Base-by-base conservation (phyloP, 2,329 filamentous ascomycete genomes). In the Fusarium oligoseptatum region DNA sequence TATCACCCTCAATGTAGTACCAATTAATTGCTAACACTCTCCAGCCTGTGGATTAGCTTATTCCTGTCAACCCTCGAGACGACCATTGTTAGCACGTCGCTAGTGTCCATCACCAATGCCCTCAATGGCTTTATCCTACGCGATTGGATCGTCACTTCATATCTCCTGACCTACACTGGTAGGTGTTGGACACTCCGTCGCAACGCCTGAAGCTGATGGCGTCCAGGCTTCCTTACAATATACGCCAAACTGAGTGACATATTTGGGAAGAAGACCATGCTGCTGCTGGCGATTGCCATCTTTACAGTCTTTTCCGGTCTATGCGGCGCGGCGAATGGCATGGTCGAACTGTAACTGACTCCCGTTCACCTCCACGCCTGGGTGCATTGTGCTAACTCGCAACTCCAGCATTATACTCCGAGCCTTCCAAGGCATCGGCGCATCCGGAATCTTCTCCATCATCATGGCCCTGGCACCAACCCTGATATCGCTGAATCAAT, bases 21-120 rank as follows among this genome's bases (percentile, higher is more conserved):
- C 36, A 15, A 58, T 27, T 32, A 20, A 58, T 27, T 32, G 22
- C 56, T 36, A 32, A 15, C 15, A 24, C 39, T 15, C 9, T 8
- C 12, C 34, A 68, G 67, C n/a, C 56, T 68, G 0, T 70, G 67
- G 12, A 55, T 68, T 36, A 68, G 68, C 27, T 27, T 74, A 1
- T 39, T 88, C 43, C 80, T 89, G 3, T 84, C 86, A 1, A 84
- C 83, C 1, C 78, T 87, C 4, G 87, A 88, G 68, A 86, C 83
- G 9, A 87, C 86, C 5, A 88, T 88, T 29, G 85, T 89, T n/a
- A 86, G 84, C 78, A 88, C 87, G 0, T 84, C 87, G 9, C 78
- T 88, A 0, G 83, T 88, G 1, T 83, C 85, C 24, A 87, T 88
- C 39, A 83, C 81, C 3, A 81, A 83, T 50, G 76, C 80, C 6